Percentiles rank a stretch among this genome's conserved stretches.
Evolutionary conservation across 176 grass and related monocot genomes (phyloP).

Genomic region (maize (Zea mays)): Zm-B73-REFERENCE-NAM-5.0 NC_050100.1:1666501-1667000

Average conservation of each 20-base stretch:
- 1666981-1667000: too few species aligned
- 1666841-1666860: background rate
- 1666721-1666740: background rate
- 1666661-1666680: background rate
- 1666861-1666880: background rate
- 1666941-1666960: background rate
- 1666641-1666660: background rate
- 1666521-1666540: slow-evolving; percentile 6
- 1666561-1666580: background rate
- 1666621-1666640: background rate
- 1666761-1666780: slow-evolving; percentile 11
- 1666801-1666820: background rate
- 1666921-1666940: background rate
- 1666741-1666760: slow-evolving; percentile 9
- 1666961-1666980: too few species aligned
- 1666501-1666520: background rate
- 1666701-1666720: background rate
- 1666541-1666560: background rate
- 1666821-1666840: slow-evolving; percentile 20
- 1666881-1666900: background rate
- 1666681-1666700: slow-evolving; percentile 1
- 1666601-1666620: background rate
- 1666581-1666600: background rate
- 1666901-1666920: background rate
- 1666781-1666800: background rate